phyloP scores from a whole-genome alignment of 805 yeast species.

The Komagataella pseudopastoris region DNA sequence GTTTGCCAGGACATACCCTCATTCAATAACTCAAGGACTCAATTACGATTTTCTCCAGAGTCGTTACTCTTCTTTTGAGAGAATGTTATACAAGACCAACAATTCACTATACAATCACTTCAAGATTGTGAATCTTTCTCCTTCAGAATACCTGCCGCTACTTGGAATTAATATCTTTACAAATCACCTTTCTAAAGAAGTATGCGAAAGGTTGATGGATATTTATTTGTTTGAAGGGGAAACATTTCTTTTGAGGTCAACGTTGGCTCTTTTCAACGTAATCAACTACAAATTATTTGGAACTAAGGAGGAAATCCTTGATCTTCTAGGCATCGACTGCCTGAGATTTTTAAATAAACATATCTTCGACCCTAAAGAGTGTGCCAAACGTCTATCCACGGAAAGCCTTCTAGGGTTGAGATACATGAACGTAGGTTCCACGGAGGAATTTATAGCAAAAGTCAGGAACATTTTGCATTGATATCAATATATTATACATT shows the following conservation, averaged over 20 bases:
- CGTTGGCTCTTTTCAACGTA: conserved; percentile 36
- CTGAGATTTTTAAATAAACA: conserved; percentile 11
- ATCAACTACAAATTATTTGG: conserved; percentile 41
- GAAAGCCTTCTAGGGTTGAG: conserved; percentile 10
- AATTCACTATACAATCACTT: conserved; percentile 39
- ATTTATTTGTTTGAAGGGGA: conserved; percentile 51
- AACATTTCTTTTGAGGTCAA: conserved; percentile 33
- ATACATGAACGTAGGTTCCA: conserved; percentile 35
- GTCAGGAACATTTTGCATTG: conserved; percentile 22
- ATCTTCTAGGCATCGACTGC: conserved; percentile 22
- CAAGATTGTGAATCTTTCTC: conserved; percentile 22
- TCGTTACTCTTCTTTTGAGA: conserved; percentile 31
- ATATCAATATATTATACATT: neutral
- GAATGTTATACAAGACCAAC: conserved; percentile 27
- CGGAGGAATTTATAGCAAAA: conserved; percentile 29
- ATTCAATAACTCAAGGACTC: conserved; percentile 5
- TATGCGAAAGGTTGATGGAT: conserved; percentile 38
- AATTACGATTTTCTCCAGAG: conserved; percentile 16
- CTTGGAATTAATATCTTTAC: conserved; percentile 32
- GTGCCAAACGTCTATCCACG: neutral
- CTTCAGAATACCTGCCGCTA: conserved; percentile 28
- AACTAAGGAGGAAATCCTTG: conserved; percentile 28
- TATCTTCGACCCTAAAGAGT: neutral
- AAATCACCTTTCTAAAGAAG: conserved; percentile 29
- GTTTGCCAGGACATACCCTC: conserved; percentile 14